Evolutionary conservation across 345 rosid genomes (phyloP), one percentile per base, ranked within the genome.

Genomic region (Physaria fendleri): DNA sequence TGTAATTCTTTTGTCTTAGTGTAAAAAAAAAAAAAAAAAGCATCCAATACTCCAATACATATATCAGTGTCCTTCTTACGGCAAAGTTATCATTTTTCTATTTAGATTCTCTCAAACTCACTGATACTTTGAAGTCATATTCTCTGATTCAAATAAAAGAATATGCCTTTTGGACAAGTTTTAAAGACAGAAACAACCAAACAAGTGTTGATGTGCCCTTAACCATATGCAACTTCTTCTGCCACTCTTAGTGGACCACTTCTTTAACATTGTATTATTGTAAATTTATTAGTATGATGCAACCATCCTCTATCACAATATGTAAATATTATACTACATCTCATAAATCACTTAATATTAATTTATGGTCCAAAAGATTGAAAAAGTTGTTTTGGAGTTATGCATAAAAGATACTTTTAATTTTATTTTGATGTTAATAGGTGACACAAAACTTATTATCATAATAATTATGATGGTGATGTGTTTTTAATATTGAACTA

Each of bases 171-270:
- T 58, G 51, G 65, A 67, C 65, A 67, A 32, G 24, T 16, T 39
- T 28, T 46, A 49, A 4, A 49, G 65, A 66, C 72, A 50, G 7
- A 21, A 20, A 59, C 59, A 60, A 47, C 29, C 59, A 21, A 20
- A 59, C 59, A 60, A 47, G 37, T 67, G 46, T 43, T 43, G 11
- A 43, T 68, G 62, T 59, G 73, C 55, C 66, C 73, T 59, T 42
- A 35, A 35, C 34, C 55, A 51, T 42, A 68, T 15, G 61, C 66
- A 59, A 59, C 65, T 32, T 67, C 24, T 58, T 58, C 22, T 67
- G 65, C 22, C 52, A 58, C 53, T 49, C 44, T 18, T 59, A 40
- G 16, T 52, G 73, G 73, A 60, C 67, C 73, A 68, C 61, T 58
- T 20, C 2, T 14, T 37, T 56, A 32, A 32, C 58, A 38, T 39